phyloP scores from a whole-genome alignment of 2,329 filamentous ascomycete genomes.

The Alternaria dauci region DNA sequence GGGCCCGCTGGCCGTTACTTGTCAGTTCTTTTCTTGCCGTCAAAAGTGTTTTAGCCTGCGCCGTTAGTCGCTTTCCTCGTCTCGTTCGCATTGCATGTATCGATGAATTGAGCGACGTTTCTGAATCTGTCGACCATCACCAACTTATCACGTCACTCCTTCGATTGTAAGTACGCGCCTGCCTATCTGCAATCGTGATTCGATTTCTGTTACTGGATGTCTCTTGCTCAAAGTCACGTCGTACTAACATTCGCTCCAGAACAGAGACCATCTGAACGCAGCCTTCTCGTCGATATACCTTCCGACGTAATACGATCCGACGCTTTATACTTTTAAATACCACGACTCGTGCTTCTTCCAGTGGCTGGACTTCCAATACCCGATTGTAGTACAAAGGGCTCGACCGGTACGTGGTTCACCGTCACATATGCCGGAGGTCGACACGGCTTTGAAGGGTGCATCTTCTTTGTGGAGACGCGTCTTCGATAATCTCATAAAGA shows the following conservation, averaged over 20 bases:
- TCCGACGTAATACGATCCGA: slow-evolving; percentile 10
- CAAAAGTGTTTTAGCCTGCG: slow-evolving; percentile 21
- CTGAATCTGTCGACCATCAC: background rate
- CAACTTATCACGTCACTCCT: slow-evolving; percentile 2
- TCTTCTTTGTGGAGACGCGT: background rate
- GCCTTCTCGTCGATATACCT: background rate
- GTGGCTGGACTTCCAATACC: background rate
- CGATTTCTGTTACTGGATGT: background rate
- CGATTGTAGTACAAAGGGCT: background rate
- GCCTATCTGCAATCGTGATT: background rate
- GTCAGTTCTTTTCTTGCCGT: slow-evolving; percentile 18
- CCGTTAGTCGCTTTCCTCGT: slow-evolving; percentile 23
- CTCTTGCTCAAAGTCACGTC: background rate
- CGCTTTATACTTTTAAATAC: slow-evolving; percentile 1
- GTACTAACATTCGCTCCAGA: slow-evolving; percentile 18
- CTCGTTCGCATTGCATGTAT: slow-evolving; percentile 4
- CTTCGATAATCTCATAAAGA: background rate
- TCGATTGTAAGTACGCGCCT: slow-evolving; percentile 23
- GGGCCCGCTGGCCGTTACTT: slow-evolving; percentile 18
- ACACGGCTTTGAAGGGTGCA: background rate
- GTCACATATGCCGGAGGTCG: background rate
- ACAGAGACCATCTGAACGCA: slow-evolving; percentile 1
- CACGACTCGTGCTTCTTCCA: background rate
- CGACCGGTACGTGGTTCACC: slow-evolving; percentile 17
- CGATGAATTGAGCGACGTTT: slow-evolving; percentile 12